Conservation (phyloP, 2,329 filamentous ascomycete genomes). For the Penicillium sp. region DNA sequence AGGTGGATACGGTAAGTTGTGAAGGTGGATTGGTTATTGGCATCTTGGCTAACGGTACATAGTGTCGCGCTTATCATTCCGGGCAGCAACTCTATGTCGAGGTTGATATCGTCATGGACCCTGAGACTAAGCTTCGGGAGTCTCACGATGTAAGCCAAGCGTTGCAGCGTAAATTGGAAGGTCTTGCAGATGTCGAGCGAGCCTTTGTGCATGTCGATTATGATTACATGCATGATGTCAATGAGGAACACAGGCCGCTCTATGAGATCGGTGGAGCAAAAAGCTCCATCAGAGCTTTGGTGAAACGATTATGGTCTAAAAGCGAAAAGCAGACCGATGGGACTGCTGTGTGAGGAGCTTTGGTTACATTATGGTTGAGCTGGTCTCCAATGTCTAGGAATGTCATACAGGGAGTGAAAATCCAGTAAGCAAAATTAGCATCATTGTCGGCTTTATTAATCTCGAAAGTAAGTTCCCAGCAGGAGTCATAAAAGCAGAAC, state of each 20-base stretch:
- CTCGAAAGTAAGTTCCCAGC: neutral
- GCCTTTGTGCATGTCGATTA: slow-evolving; percentile 16
- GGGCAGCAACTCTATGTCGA: slow-evolving; percentile 9
- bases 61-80: slow-evolving; percentile 10
- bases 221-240: slow-evolving; percentile 9
- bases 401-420: neutral
- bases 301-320: neutral
- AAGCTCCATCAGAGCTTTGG: slow-evolving; percentile 1
- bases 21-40: neutral
- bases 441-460: neutral
- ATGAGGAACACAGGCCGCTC: slow-evolving; percentile 1
- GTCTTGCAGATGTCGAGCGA: slow-evolving; percentile 8
- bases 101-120: slow-evolving; percentile 13
- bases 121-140: slow-evolving; percentile 9
- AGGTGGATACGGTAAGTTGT: slow-evolving; percentile 7
- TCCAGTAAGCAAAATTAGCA: neutral
- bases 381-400: neutral
- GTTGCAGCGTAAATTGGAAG: slow-evolving; percentile 12
- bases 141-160: slow-evolving; percentile 12
- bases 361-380: neutral
- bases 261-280: slow-evolving; percentile 3
- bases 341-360: neutral
- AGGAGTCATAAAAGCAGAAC: neutral
- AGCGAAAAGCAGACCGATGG: neutral
- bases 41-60: neutral